Conservation (phyloP, 2,329 filamentous ascomycete species). For the Daldinia sp. region DNA sequence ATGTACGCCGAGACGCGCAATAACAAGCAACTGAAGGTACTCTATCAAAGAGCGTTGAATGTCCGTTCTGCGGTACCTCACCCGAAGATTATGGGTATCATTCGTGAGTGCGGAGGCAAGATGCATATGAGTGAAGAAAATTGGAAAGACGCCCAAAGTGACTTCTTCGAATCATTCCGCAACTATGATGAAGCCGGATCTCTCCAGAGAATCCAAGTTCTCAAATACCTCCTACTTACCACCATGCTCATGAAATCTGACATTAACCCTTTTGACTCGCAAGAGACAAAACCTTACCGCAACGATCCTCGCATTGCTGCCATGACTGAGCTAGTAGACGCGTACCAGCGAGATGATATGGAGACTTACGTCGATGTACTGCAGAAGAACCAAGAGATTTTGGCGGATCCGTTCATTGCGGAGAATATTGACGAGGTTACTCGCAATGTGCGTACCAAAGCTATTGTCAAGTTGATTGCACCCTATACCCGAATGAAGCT, state of each 20-base stretch:
- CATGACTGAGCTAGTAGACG: constrained; percentile 97
- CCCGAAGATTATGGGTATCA: constrained; percentile 99
- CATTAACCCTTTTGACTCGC: constrained; percentile 98
- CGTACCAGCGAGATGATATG: constrained; percentile 95
- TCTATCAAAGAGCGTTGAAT: constrained; percentile 90
- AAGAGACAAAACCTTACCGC: constrained; percentile 98
- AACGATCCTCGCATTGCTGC: constrained; percentile 93
- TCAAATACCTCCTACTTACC: constrained; percentile 95
- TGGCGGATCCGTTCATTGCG: constrained; percentile 93
- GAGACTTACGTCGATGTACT: constrained; percentile 89
- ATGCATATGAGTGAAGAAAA: constrained; percentile 99
- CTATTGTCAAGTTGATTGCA: constrained; percentile 88
- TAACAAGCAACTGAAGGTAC: constrained; percentile 92
- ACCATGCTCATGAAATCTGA: constrained; percentile 99
- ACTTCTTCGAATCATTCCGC: constrained; percentile 98
- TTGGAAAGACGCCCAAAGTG: constrained; percentile 95
- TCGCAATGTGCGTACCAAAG: constrained; percentile 97
- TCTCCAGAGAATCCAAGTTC: constrained; percentile 92
- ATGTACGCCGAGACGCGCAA: constrained; percentile 98
- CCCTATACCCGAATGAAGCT: constrained; percentile 94
- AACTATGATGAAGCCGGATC: constrained; percentile 99
- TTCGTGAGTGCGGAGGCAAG: constrained; percentile 97
- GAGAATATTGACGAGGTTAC: constrained; percentile 99
- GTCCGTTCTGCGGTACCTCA: constrained; percentile 98
- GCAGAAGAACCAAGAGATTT: constrained; percentile 84